A percentile compares a stretch with the other conserved stretches of the same genome.
Conservation (phyloP, 164 flowering plant genomes). For the Vitis amurensis region DNA sequence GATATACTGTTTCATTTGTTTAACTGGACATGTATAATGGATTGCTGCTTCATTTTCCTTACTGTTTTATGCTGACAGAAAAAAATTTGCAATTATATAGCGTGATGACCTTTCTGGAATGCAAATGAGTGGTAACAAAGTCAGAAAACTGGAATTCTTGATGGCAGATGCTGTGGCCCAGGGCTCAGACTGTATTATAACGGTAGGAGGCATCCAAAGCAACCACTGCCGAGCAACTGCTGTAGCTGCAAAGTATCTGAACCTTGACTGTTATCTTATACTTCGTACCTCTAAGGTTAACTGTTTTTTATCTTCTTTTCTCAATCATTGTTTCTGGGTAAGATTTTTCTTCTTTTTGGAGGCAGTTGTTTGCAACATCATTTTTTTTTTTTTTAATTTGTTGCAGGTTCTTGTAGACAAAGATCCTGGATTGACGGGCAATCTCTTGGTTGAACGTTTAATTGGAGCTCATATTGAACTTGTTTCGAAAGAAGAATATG, state of each 20-base stretch:
- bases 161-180: slow-evolving; percentile 87
- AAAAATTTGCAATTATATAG: slow-evolving; percentile 38
- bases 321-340: background rate
- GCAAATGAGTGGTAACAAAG: slow-evolving; percentile 98
- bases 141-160: slow-evolving; percentile 92
- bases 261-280: slow-evolving; percentile 81
- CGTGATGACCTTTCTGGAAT: slow-evolving; percentile 96
- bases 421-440: slow-evolving; percentile 94
- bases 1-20: background rate
- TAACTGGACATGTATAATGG: background rate
- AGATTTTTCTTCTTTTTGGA: background rate
- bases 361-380: slow-evolving; percentile 4
- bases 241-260: slow-evolving; percentile 89
- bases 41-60: background rate
- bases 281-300: slow-evolving; percentile 86
- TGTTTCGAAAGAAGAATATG: slow-evolving; percentile 93
- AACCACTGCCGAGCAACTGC: slow-evolving; percentile 99
- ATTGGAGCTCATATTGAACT: slow-evolving; percentile 91
- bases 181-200: slow-evolving; percentile 86
- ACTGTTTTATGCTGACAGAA: slow-evolving; percentile 3
- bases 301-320: background rate
- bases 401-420: slow-evolving; percentile 73
- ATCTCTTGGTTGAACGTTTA: slow-evolving; percentile 89
- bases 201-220: slow-evolving; percentile 97
- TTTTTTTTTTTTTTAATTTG: background rate